Base-by-base conservation (phyloP, 345 rosid species). In the Sonneratia caseolaris region DNA sequence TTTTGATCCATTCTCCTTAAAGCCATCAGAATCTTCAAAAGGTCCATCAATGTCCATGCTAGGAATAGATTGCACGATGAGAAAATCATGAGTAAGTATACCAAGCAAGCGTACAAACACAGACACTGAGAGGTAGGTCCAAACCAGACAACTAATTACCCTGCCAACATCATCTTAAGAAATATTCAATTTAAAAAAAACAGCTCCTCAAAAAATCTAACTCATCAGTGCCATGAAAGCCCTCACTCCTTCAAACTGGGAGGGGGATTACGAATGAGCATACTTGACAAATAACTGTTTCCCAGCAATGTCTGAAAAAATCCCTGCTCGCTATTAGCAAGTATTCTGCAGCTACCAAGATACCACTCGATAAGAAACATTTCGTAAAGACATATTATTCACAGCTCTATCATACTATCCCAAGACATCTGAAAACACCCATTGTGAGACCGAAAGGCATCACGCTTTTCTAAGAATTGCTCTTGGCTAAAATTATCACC, bases 1-100 rank as follows among this genome's bases (percentile, higher is more conserved):
- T 80, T 86, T 91, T 53, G 94, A 85, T 71, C 85, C 85, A 77
- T 82, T 80, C 74, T 89, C 97, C 85, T 90, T 94, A 53, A 70
- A 81, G 72, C 77, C 83, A 68, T 91, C 90, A 40, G 88, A 85
- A 71, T 94, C 88, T 74, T 87, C 97, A 73, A 82, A 77, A 5
- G 90, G 79, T 68, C 85, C 89, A 84, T 90, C 97, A 68, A 81
- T 77, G 70, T 88, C 91, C 68, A 37, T 72, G 67, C 98, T 94
- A 66, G 37, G 66, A 78, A 65, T 45, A 79, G 40, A 80, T 73
- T 55, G 37, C 19, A 68, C 11, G 35, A 47, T 38, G 16, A 77
- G 14, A 42, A 49, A 62, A 22, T 14, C 8, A 62, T 47, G 51
- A 47, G 8, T 49, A 48, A 69, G 37, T 9, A 35, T 32, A 62